Percentiles rank a stretch among this genome's conserved stretches.
Conservation (phyloP, 176 grass and related monocot genomes). For the Coix lacrymajobi region DNA sequence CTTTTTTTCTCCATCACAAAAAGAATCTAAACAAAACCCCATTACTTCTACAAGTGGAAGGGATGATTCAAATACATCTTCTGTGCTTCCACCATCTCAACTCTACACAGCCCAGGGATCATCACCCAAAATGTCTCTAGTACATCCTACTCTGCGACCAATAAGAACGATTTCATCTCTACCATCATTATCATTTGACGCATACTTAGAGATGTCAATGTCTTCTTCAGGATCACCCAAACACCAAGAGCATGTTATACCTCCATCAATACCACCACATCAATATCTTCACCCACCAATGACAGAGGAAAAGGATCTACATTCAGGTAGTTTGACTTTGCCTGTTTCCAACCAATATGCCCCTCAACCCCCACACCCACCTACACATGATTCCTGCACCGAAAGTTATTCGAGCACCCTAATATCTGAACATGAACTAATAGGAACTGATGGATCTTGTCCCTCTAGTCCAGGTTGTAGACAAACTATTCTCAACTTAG, state of each 20-base stretch:
- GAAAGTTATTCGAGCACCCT: slow-evolving; percentile 13
- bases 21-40: slow-evolving; percentile 7
- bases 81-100: neutral
- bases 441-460: slow-evolving; percentile 8
- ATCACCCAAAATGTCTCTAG: slow-evolving; percentile 19
- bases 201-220: slow-evolving; percentile 30
- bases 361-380: slow-evolving; percentile 8
- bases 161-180: slow-evolving; percentile 31
- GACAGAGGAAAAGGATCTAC: slow-evolving; percentile 14
- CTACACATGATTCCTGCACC: neutral
- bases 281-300: neutral
- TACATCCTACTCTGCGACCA: slow-evolving; percentile 31
- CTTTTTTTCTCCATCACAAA: slow-evolving; percentile 30
- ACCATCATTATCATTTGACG: slow-evolving; percentile 32
- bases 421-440: slow-evolving; percentile 19
- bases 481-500: slow-evolving; percentile 22
- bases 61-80: slow-evolving; percentile 18
- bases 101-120: neutral
- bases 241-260: slow-evolving; percentile 12
- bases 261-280: slow-evolving; percentile 5
- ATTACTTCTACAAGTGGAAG: slow-evolving; percentile 23
- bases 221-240: slow-evolving; percentile 19
- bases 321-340: slow-evolving; percentile 23
- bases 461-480: slow-evolving; percentile 20
- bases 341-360: slow-evolving; percentile 8